phyloP scores from a whole-genome alignment of 2,329 filamentous ascomycete genomes.

The Pseudophaeomoniella oleicola region DNA sequence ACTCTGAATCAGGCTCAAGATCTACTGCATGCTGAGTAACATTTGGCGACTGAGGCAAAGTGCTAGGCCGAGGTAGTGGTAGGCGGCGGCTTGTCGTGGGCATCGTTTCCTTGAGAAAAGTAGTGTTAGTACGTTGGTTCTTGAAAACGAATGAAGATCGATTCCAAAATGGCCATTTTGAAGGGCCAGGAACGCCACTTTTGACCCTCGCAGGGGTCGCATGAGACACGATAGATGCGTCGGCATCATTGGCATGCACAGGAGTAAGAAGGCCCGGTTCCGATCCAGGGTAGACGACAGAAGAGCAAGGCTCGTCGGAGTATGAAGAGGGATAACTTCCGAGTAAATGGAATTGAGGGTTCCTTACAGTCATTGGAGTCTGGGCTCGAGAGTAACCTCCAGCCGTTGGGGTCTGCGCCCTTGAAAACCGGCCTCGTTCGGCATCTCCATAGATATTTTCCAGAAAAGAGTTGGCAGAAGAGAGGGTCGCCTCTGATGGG shows the following conservation, averaged over 20 bases:
- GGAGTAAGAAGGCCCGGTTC: neutral
- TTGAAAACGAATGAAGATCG: conserved; percentile 11
- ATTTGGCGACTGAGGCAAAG: conserved; percentile 59
- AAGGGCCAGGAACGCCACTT: conserved; percentile 3
- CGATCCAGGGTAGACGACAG: neutral
- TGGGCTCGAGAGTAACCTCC: conserved; percentile 38
- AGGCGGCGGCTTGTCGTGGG: conserved; percentile 44
- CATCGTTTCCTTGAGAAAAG: conserved; percentile 37
- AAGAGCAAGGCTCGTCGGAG: neutral
- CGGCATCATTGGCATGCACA: neutral
- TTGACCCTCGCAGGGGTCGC: too few species aligned
- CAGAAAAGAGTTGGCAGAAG: conserved; percentile 60
- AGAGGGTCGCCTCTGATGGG: conserved; percentile 64
- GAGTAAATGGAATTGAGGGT: conserved; percentile 19
- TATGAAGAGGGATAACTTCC: conserved; percentile 7
- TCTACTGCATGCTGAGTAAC: conserved; percentile 55
- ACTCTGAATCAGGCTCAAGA: conserved; percentile 57
- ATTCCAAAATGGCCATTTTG: conserved; percentile 18
- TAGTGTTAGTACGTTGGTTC: conserved; percentile 14
- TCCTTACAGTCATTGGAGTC: conserved; percentile 28
- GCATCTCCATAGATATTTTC: conserved; percentile 59
- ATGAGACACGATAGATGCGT: neutral
- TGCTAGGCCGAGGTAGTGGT: conserved; percentile 53
- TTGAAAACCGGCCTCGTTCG: conserved; percentile 45
- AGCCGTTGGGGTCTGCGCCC: conserved; percentile 55